These are phyloP conservation scores for Yamadazyma philogaea DNA, from an alignment of 805 yeast genomes.

Conservation along the genomic window DNA sequence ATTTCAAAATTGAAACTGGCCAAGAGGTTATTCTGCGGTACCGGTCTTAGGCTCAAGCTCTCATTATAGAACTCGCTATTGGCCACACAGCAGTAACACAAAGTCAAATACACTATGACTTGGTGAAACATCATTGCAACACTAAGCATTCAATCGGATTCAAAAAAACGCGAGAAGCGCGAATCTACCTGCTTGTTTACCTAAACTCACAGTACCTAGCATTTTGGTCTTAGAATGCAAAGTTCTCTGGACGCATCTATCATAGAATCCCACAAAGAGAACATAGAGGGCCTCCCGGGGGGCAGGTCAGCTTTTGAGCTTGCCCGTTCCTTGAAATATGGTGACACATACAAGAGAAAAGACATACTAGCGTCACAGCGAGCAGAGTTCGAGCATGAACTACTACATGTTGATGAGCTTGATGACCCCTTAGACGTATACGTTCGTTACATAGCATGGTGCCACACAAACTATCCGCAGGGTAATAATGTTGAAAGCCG, in stretches of 20 bases:
- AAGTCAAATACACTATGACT: not conserved
- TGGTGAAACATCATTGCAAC: constrained; percentile 11
- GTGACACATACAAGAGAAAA: constrained; percentile 22
- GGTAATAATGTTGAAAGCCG: constrained; percentile 64
- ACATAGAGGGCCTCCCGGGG: constrained; percentile 59
- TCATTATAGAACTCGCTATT: constrained; percentile 42
- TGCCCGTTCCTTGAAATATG: constrained; percentile 37
- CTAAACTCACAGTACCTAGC: not conserved
- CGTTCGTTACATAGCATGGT: constrained; percentile 76
- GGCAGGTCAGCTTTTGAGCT: constrained; percentile 70
- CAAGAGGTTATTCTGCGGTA: constrained; percentile 67
- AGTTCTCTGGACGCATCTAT: constrained; percentile 13
- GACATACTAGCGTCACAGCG: constrained; percentile 34
- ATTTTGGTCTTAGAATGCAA: not conserved
- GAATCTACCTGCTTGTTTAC: not conserved
- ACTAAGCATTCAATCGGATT: not conserved
- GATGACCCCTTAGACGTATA: constrained; percentile 84
- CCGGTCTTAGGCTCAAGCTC: constrained; percentile 58
- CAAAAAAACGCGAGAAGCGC: constrained; percentile 1
- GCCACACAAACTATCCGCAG: constrained; percentile 57
- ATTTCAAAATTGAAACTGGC: constrained; percentile 70
- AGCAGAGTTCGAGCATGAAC: constrained; percentile 45
- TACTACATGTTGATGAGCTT: constrained; percentile 52
- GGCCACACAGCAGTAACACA: constrained; percentile 21
- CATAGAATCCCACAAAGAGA: constrained; percentile 62